Conservation (phyloP, 345 rosid species). For the Limnanthes douglasii region DNA sequence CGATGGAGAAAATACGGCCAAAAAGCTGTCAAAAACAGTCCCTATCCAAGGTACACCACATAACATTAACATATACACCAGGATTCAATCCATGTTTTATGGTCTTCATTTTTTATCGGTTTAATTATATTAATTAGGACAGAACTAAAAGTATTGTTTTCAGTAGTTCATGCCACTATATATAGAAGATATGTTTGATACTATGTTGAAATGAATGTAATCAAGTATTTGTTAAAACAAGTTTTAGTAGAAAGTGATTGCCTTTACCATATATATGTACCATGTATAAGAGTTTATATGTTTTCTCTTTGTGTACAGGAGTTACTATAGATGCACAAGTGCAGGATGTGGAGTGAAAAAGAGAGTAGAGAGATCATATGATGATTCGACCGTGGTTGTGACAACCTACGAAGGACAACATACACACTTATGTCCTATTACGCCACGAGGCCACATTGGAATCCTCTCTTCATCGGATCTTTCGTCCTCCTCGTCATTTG, state of each 20-base stretch:
- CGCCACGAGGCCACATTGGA: conserved; percentile 50
- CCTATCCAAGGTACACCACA: conserved; percentile 74
- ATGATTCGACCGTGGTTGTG: conserved; percentile 62
- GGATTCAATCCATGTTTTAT: too few species aligned
- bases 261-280: too few species aligned
- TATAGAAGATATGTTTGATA: too few species aligned
- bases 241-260: too few species aligned
- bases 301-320: conserved; percentile 59
- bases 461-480: conserved; percentile 16
- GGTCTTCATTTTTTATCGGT: too few species aligned
- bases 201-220: too few species aligned
- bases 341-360: conserved; percentile 95
- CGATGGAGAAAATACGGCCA: conserved; percentile 97
- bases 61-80: too few species aligned
- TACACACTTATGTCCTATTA: conserved; percentile 57
- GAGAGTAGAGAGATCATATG: conserved; percentile 90
- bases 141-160: too few species aligned
- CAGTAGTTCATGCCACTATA: too few species aligned
- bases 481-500: conserved; percentile 21
- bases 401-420: conserved; percentile 99
- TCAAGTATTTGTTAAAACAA: too few species aligned
- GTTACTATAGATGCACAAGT: conserved; percentile 96
- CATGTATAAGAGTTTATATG: too few species aligned
- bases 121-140: too few species aligned
- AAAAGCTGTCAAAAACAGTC: conserved; percentile 83